These are phyloP conservation scores for Rhodomyrtus psidioides DNA, from an alignment of 441 rosid species.

Conservation along the genomic window DNA sequence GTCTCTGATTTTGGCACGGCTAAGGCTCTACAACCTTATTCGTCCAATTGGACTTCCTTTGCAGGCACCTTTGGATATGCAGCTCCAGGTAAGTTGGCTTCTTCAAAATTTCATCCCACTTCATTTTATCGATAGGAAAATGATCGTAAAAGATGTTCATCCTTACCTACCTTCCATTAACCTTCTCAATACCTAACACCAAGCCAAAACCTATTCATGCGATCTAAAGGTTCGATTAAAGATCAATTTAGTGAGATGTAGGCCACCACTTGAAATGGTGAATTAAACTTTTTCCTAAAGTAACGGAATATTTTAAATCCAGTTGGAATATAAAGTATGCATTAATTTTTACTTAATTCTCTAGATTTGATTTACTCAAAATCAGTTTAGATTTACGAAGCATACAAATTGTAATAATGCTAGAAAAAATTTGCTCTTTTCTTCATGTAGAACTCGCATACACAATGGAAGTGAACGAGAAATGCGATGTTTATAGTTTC, in stretches of 20 bases:
- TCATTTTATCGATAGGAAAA: not conserved
- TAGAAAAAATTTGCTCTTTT: too few species aligned
- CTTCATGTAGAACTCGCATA: slow-evolving; percentile 19
- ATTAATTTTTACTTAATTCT: not conserved
- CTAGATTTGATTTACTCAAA: not conserved
- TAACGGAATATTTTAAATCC: not conserved
- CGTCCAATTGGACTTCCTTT: slow-evolving; percentile 22
- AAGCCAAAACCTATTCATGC: rapidly evolving
- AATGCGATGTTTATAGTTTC: slow-evolving; percentile 35
- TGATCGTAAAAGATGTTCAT: not conserved
- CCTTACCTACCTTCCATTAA: not conserved
- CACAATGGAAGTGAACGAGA: slow-evolving; percentile 26
- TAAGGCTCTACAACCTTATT: slow-evolving; percentile 16
- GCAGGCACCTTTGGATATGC: slow-evolving; percentile 26
- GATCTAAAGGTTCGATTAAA: not conserved
- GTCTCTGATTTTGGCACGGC: slow-evolving; percentile 25
- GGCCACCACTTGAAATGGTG: not conserved
- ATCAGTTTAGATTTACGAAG: not conserved
- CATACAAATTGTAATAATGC: not conserved
- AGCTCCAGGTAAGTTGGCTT: slow-evolving; percentile 21
- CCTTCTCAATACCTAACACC: not conserved
- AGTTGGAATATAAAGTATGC: not conserved
- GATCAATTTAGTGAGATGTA: not conserved
- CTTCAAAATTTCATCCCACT: not conserved
- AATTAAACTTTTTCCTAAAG: not conserved